A percentile compares a stretch with the other conserved stretches of the same genome.
phyloP scores from a whole-genome alignment of 2,329 filamentous ascomycete species.

The Cercospora berteroae region DNA sequence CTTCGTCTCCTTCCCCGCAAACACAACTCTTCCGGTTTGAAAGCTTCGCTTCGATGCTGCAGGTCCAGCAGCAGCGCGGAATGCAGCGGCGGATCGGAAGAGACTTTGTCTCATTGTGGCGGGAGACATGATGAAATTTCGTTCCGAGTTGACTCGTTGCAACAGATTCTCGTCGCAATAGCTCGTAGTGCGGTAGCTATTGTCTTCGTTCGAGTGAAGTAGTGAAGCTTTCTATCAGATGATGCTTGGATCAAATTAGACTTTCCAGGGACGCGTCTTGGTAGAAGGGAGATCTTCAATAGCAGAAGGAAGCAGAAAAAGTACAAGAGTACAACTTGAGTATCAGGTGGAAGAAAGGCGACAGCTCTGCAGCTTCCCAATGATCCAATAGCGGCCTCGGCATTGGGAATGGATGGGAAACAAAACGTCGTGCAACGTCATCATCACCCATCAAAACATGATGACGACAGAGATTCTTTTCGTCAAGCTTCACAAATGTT shows the following conservation, averaged over 20 bases:
- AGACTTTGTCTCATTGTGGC: neutral
- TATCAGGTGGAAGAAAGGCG: neutral
- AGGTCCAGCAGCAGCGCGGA: slow-evolving; percentile 5
- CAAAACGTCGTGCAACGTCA: neutral
- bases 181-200: too few species aligned
- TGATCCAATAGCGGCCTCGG: slow-evolving; percentile 8
- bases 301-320: neutral
- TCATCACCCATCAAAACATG: neutral
- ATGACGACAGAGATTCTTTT: neutral
- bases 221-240: too few species aligned
- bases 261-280: slow-evolving; percentile 4
- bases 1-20: slow-evolving; percentile 46
- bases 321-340: neutral
- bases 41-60: slow-evolving; percentile 34
- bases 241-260: neutral
- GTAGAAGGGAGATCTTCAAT: neutral
- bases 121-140: too few species aligned
- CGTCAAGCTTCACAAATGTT: too few species aligned
- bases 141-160: too few species aligned
- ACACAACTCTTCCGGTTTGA: slow-evolving; percentile 39
- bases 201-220: too few species aligned
- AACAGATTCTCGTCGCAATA: too few species aligned
- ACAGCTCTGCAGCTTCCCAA: neutral
- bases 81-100: neutral
- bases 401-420: neutral